Evolutionary conservation across 345 rosid genomes (phyloP).

Genomic region (Angophora floribunda): DNA sequence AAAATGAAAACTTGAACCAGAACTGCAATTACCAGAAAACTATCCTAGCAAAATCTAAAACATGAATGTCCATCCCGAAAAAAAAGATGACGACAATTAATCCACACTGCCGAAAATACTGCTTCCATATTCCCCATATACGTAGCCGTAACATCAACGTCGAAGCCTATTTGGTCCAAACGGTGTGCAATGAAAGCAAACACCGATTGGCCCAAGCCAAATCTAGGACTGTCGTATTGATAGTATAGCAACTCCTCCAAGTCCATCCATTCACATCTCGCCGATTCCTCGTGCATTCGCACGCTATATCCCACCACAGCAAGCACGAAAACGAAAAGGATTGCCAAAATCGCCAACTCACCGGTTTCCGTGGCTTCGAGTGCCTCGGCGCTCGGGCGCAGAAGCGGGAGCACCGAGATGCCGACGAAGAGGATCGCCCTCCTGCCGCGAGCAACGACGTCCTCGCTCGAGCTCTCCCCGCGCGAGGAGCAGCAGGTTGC

Average conservation of each 20-base stretch:
- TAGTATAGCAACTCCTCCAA: neutral
- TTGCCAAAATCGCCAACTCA: neutral
- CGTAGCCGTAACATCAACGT: neutral
- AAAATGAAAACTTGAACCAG: neutral
- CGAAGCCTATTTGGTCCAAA: neutral
- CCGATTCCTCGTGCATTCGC: neutral
- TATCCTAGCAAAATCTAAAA: neutral
- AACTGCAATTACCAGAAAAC: neutral
- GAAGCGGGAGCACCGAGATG: constrained; percentile 58
- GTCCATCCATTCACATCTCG: neutral
- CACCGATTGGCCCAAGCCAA: neutral
- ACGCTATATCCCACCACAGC: neutral
- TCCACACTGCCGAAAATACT: neutral
- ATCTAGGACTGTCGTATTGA: neutral
- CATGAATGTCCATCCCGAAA: neutral
- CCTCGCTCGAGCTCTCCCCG: constrained; percentile 12
- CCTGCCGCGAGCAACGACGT: constrained; percentile 16
- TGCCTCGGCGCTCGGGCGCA: constrained; percentile 40
- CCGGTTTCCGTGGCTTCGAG: constrained; percentile 17
- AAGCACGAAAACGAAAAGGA: neutral
- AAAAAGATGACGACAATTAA: neutral
- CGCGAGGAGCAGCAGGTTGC: constrained; percentile 16
- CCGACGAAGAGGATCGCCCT: constrained; percentile 57
- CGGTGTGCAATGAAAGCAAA: neutral
- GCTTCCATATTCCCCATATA: neutral